phyloP scores from a whole-genome alignment of 2,329 filamentous ascomycete species.

The Claviceps maximensis region DNA sequence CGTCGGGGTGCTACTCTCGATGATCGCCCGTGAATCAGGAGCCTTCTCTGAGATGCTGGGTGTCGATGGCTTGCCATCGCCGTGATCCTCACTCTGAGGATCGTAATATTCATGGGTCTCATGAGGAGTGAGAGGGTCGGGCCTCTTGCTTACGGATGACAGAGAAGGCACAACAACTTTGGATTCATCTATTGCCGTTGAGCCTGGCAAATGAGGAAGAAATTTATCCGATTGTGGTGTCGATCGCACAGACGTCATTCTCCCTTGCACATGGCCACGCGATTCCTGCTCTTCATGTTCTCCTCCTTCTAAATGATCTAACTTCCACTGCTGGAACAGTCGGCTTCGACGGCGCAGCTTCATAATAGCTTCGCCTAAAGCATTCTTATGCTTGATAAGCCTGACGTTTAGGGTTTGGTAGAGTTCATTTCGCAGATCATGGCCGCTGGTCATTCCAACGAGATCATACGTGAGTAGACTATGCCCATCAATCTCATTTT shows the following conservation, averaged over 20 bases:
- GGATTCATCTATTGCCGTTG: neutral
- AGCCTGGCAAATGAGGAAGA: neutral
- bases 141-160: neutral
- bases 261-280: neutral
- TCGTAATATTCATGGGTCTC: neutral
- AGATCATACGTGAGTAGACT: constrained; percentile 46
- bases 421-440: constrained; percentile 29
- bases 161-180: neutral
- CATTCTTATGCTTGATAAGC: constrained; percentile 42
- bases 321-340: constrained; percentile 28
- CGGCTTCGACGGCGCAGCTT: constrained; percentile 39
- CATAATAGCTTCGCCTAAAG: constrained; percentile 43
- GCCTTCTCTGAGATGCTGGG: neutral
- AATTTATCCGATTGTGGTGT: constrained; percentile 1
- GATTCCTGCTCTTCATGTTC: neutral
- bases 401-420: constrained; percentile 42
- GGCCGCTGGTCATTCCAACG: constrained; percentile 19
- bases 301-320: constrained; percentile 3
- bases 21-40: neutral
- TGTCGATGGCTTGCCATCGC: neutral
- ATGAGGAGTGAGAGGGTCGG: neutral
- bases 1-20: constrained; percentile 5
- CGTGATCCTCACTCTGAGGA: neutral
- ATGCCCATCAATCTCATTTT: constrained; percentile 53
- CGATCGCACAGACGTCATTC: neutral